Base-by-base conservation (phyloP, 208 protist species). In the Naegleria gruberi region DNA sequence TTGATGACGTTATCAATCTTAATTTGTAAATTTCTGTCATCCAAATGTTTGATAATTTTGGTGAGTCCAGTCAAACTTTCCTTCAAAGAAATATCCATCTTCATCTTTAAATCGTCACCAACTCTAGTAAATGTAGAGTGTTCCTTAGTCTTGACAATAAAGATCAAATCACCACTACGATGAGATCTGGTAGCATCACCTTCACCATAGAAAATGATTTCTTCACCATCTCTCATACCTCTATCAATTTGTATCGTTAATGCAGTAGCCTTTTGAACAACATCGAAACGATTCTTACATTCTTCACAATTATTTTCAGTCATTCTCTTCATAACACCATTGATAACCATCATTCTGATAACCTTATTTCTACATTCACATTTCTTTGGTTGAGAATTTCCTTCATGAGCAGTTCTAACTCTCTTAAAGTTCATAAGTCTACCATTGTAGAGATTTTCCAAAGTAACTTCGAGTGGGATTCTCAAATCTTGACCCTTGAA, bases 181-280 rank as follows among this genome's bases (percentile, higher is more conserved):
- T 90, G 82, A 46, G 91, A 91, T 0, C 92, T 92, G 84, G 89
- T 90, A n/a, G 95, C 91, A 43, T 96, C 94, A 40, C 91, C 94
- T 90, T 97, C 95, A 81, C 94, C 95, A 26, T 82, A 47, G 89
- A 96, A 97, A 5, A 87, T 90, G 77, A 97, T 94, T 89, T 95
- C 95, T 91, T 96, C 92, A 42, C 92, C 92, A 44, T 95, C 73
- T 65, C 91, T 90, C 95, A 97, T 97, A 90, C 96, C 96, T 37
- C 91, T 90, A 44, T 97, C 95, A 55, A 97, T 94, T 51, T 95
- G 90, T 34, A 97, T 93, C 82, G 96, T 93, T 1, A 97, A 89
- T 17, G 93, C 90, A 89, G 96, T 94, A 26, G 91, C 90, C 55
- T 96, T 94, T 73, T 92, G 55, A 34, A 93, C 90, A 8, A 93